phyloP scores from a whole-genome alignment of 2,329 filamentous ascomycete species.

The Microsporum canis region DNA sequence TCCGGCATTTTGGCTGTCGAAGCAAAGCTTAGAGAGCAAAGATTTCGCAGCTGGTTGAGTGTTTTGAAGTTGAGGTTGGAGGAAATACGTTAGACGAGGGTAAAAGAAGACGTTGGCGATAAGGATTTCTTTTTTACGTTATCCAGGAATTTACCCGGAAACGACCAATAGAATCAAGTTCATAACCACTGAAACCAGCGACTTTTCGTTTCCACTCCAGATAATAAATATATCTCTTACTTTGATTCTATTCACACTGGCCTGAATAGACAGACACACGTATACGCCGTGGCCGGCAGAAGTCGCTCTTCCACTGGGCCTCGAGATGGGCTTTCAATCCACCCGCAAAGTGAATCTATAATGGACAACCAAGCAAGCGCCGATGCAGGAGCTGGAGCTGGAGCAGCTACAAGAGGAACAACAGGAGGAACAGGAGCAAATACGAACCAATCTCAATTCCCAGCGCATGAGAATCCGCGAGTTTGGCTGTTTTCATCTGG shows the following conservation, averaged over 20 bases:
- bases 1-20: neutral
- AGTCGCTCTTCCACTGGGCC: neutral
- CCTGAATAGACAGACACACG: neutral
- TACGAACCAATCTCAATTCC: constrained; percentile 38
- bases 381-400: neutral
- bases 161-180: no score
- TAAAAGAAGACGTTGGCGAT: neutral
- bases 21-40: neutral
- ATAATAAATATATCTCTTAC: neutral
- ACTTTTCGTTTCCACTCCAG: neutral
- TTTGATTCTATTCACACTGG: neutral
- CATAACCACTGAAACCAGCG: neutral
- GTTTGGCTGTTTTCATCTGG: constrained; percentile 89
- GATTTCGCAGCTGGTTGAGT: neutral
- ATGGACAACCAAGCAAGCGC: constrained; percentile 26
- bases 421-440: constrained; percentile 17
- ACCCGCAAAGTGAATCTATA: constrained; percentile 19
- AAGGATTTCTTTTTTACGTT: neutral
- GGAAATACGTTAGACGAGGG: neutral
- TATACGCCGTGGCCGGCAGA: neutral
- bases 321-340: constrained; percentile 3
- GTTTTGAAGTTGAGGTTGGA: neutral
- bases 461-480: constrained; percentile 55
- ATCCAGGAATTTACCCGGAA: neutral
- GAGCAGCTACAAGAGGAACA: neutral